phyloP scores from a whole-genome alignment of 139 green algal genomes.

The Chlorella sorokiniana region DNA sequence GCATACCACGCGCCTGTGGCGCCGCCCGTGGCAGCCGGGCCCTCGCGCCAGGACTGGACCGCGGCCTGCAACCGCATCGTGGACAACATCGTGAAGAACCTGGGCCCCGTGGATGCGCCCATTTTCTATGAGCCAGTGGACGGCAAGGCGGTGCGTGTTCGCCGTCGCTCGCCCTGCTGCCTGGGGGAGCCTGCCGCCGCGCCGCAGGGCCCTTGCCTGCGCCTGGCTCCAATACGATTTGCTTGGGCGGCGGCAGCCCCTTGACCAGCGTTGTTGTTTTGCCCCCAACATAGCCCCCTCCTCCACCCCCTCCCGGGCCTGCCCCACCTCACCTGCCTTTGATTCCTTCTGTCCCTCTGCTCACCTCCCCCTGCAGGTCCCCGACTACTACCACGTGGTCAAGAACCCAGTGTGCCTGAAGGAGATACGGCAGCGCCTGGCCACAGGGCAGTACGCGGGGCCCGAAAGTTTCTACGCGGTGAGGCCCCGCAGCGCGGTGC shows the following conservation, averaged over 20 bases:
- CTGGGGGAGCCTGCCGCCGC: no score
- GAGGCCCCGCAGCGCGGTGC: background rate
- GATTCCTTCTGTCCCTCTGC: no score
- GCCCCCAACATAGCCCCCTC: background rate
- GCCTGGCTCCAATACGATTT: no score
- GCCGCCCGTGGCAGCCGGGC: background rate
- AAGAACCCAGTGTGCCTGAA: slow-evolving; percentile 35
- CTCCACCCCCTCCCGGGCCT: background rate
- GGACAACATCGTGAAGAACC: slow-evolving; percentile 24
- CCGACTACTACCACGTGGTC: slow-evolving; percentile 40
- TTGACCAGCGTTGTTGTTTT: background rate
- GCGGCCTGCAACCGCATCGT: slow-evolving; percentile 29
- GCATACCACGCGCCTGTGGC: background rate
- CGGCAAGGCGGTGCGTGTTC: background rate
- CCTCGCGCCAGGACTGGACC: slow-evolving; percentile 1
- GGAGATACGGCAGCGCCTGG: slow-evolving; percentile 29
- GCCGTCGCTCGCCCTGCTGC: no score
- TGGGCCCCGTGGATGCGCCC: background rate
- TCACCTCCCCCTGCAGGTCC: background rate
- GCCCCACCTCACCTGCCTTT: background rate
- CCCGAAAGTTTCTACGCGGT: slow-evolving; percentile 37
- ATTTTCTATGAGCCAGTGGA: slow-evolving; percentile 37
- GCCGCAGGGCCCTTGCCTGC: no score
- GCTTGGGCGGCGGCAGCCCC: no score
- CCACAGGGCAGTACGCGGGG: slow-evolving; percentile 7